Conservation (phyloP, 1,139 yeast species). For the Candida glucosophila region DNA sequence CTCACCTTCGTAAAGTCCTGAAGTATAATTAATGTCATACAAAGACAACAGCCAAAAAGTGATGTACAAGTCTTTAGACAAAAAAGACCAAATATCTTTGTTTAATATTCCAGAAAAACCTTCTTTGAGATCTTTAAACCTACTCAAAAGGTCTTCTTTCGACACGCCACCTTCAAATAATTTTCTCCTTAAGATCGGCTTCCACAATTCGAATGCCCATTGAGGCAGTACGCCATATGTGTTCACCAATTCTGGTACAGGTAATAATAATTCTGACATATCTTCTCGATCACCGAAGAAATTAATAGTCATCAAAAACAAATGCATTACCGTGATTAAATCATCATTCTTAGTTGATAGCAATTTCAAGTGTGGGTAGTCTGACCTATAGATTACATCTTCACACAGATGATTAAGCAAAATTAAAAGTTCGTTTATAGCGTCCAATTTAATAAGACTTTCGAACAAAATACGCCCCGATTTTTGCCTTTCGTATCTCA, state of each 20-base stretch:
- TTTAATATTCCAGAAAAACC: not conserved
- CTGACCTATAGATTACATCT: conserved; percentile 32
- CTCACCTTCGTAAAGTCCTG: conserved; percentile 43
- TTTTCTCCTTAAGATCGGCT: conserved; percentile 30
- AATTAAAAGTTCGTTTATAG: conserved; percentile 56
- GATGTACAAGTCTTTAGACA: conserved; percentile 18
- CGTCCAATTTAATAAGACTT: conserved; percentile 35
- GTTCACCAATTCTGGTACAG: conserved; percentile 37
- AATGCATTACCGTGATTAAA: conserved; percentile 52
- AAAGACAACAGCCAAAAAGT: conserved; percentile 70
- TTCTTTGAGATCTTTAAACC: not conserved
- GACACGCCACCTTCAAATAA: not conserved
- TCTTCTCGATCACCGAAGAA: conserved; percentile 35
- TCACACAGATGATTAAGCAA: conserved; percentile 48
- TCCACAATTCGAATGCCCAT: conserved; percentile 80
- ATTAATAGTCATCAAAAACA: conserved; percentile 51
- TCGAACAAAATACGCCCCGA: conserved; percentile 50
- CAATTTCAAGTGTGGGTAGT: conserved; percentile 56
- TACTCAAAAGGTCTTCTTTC: conserved; percentile 1
- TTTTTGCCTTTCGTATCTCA: conserved; percentile 34
- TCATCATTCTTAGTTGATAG: conserved; percentile 70
- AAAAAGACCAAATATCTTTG: not conserved
- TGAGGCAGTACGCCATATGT: conserved; percentile 47
- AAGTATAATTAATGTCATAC: conserved; percentile 62
- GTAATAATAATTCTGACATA: conserved; percentile 30